Evolutionary conservation across 2,329 filamentous ascomycete genomes (phyloP), one percentile per base, ranked within the genome.

Genomic region (Botrytis medusae): DNA sequence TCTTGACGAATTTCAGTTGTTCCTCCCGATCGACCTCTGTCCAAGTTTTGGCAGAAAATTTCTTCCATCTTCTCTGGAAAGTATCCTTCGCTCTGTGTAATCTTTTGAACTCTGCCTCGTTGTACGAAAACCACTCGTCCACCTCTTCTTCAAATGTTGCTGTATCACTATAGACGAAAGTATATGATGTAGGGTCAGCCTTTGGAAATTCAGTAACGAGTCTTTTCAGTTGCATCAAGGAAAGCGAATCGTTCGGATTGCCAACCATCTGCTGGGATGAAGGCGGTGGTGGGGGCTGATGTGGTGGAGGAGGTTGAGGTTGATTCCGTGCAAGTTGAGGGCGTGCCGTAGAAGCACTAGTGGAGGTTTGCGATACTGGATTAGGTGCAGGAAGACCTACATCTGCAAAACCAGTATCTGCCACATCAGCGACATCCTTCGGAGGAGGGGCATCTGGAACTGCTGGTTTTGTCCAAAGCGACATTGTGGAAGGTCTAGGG

Each of bases 51-150:
- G 84, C 82, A 25, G 84, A 81, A 69, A 84, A 81, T 80, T 87
- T 85, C 77, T 87, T 83, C 93, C 93, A 97, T 79, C 91, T 88
- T 80, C 89, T 88, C 76, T 94, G 89, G 80, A 97, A 98, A 2
- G 91, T 90, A 54, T 89, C 86, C 79, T 93, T 93, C 32, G 93
- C 91, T 71, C 91, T 89, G 71, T 92, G 88, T 67, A 98, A 85
- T 79, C 95, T 91, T 64, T 91, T 87, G 83, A 93, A 93, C 81
- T 98, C 95, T 82, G 93, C 92, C 75, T 94, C 91, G 78, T 92
- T 92, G 83, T 98, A 98, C 71, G 92, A 90, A 83, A 99, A 99
- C 96, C 96, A 99, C 84, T 99, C 96, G 81, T 98, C 94, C 65
- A 99, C 87, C 84, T 99, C 96, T 76, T 96, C 93, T 29, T 93